A percentile compares a stretch with the other conserved stretches of the same genome.
Evolutionary conservation across 495 filamentous ascomycete genomes (phyloP).

Genomic region (Pseudotulostoma volvatum): DNA sequence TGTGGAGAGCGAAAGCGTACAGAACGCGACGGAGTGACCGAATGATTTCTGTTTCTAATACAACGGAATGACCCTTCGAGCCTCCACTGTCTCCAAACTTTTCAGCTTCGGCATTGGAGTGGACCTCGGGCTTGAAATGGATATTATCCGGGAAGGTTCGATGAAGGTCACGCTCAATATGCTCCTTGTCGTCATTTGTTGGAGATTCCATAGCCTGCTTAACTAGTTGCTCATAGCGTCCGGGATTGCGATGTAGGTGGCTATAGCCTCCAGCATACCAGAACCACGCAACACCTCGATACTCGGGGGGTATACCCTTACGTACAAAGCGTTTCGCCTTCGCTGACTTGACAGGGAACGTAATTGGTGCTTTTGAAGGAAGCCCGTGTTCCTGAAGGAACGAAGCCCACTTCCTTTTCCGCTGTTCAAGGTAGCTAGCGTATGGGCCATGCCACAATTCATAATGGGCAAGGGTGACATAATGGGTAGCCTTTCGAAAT

Average conservation of each 20-base stretch:
- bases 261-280: slow-evolving; percentile 87
- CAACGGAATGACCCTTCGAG: slow-evolving; percentile 16
- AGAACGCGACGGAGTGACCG: slow-evolving; percentile 68
- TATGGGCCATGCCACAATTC: slow-evolving; percentile 68
- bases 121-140: slow-evolving; percentile 64
- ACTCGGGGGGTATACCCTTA: slow-evolving; percentile 90
- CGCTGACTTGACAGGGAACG: slow-evolving; percentile 62
- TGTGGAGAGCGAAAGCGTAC: slow-evolving; percentile 76
- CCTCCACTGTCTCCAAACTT: slow-evolving; percentile 15
- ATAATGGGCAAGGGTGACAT: slow-evolving; percentile 60
- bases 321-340: slow-evolving; percentile 81
- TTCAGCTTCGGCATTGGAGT: slow-evolving; percentile 10
- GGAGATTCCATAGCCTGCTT: slow-evolving; percentile 43
- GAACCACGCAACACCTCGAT: slow-evolving; percentile 90
- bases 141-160: slow-evolving; percentile 94
- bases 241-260: slow-evolving; percentile 52
- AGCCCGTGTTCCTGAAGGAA: slow-evolving; percentile 64
- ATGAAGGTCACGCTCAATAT: slow-evolving; percentile 88
- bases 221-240: slow-evolving; percentile 57
- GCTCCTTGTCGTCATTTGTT: slow-evolving; percentile 58
- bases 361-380: slow-evolving; percentile 48
- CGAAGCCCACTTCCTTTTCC: slow-evolving; percentile 65
- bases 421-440: slow-evolving; percentile 45
- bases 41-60: slow-evolving; percentile 60
- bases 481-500: slow-evolving; percentile 73